Evolutionary conservation across 805 yeast species (phyloP).

Genomic region (Yarrowia phangngaensis): DNA sequence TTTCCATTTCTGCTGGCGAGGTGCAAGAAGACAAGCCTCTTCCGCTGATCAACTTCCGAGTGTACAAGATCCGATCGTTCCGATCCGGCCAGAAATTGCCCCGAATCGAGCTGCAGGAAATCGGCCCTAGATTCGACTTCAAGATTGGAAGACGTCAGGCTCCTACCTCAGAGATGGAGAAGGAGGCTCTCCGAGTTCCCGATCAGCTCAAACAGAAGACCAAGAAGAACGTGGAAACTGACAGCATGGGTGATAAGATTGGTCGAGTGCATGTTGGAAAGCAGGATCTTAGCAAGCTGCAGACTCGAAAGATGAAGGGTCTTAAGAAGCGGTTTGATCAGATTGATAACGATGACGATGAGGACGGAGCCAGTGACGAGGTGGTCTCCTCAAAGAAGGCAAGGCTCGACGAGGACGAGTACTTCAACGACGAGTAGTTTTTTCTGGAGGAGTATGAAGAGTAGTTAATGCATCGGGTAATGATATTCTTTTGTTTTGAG

Average conservation of each 20-base stretch:
- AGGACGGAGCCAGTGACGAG: constrained; percentile 43
- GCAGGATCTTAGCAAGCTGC: constrained; percentile 85
- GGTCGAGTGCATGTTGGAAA: constrained; percentile 95
- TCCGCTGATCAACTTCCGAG: constrained; percentile 85
- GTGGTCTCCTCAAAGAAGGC: constrained; percentile 33
- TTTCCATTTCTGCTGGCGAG: constrained; percentile 73
- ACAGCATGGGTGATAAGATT: constrained; percentile 90
- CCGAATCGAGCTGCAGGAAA: constrained; percentile 88
- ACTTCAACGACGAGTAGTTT: constrained; percentile 5
- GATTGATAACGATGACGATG: constrained; percentile 52
- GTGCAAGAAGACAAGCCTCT: constrained; percentile 66
- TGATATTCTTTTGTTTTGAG: too few relatives aligned
- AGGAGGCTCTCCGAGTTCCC: constrained; percentile 79
- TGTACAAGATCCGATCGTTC: constrained; percentile 76
- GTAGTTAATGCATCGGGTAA: too few relatives aligned
- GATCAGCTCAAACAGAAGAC: constrained; percentile 75
- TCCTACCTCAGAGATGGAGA: constrained; percentile 82
- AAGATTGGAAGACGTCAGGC: constrained; percentile 79
- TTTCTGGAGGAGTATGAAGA: not conserved
- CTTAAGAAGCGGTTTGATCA: constrained; percentile 84
- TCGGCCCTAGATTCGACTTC: constrained; percentile 94
- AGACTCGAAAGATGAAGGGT: constrained; percentile 98
- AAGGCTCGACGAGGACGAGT: constrained; percentile 29
- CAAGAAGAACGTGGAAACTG: constrained; percentile 85
- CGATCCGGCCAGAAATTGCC: constrained; percentile 82